Conservation (phyloP, 1,284 basidiomycete genomes). For the Boletellus deceptivus region DNA sequence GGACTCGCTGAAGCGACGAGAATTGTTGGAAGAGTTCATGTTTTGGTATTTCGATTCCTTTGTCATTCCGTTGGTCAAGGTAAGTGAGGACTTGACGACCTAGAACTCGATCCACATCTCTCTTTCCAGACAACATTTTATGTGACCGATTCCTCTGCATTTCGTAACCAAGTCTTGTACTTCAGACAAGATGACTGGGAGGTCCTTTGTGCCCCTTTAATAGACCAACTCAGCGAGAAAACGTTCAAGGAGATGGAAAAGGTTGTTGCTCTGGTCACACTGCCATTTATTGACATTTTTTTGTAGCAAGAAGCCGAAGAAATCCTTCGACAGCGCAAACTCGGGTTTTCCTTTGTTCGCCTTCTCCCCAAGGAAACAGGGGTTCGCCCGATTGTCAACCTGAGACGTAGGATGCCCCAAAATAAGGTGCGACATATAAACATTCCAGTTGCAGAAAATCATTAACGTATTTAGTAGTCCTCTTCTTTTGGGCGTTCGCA, state of each 20-base stretch:
- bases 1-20: constrained; percentile 72
- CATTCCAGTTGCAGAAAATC: not conserved
- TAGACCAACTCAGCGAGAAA: constrained; percentile 65
- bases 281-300: constrained; percentile 7
- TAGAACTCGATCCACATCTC: not conserved
- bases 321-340: constrained; percentile 62
- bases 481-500: constrained; percentile 31
- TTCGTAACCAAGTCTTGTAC: constrained; percentile 85
- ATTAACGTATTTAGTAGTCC: constrained; percentile 22
- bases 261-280: constrained; percentile 35
- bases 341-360: constrained; percentile 86
- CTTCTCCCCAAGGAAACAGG: constrained; percentile 93
- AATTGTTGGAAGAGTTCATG: constrained; percentile 81
- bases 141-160: constrained; percentile 88
- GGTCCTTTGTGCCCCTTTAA: constrained; percentile 76
- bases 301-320: constrained; percentile 60
- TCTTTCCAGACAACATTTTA: constrained; percentile 83
- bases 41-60: constrained; percentile 94
- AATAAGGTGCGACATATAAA: constrained; percentile 21
- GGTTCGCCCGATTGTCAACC: constrained; percentile 92
- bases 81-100: constrained; percentile 30
- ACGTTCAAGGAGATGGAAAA: constrained; percentile 65
- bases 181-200: constrained; percentile 96
- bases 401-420: constrained; percentile 59
- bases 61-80: constrained; percentile 78